phyloP scores from a whole-genome alignment of 2,329 filamentous ascomycete genomes.

The Orbilia quercus region DNA sequence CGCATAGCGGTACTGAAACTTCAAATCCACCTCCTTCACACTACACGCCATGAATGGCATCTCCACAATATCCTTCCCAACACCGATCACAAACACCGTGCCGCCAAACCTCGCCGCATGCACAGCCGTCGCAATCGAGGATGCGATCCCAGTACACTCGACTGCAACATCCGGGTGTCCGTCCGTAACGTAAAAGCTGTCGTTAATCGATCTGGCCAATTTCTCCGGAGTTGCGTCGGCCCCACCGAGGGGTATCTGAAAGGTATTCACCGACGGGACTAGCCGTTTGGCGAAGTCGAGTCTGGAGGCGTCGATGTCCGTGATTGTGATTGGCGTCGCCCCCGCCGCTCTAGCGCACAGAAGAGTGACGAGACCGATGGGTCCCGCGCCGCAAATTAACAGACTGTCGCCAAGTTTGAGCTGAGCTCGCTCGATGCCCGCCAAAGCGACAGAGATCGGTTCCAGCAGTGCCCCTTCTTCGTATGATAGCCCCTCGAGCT shows the following conservation, averaged over 20 bases:
- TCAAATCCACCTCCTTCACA: conserved; percentile 90
- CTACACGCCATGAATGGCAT: conserved; percentile 95
- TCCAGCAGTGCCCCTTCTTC: conserved; percentile 92
- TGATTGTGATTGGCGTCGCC: conserved; percentile 89
- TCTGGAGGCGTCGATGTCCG: conserved; percentile 89
- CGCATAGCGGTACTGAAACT: conserved; percentile 84
- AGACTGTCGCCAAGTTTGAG: conserved; percentile 86
- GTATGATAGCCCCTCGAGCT: conserved; percentile 86
- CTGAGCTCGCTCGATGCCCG: conserved; percentile 84
- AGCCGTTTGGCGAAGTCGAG: conserved; percentile 86
- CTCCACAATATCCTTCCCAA: conserved; percentile 93
- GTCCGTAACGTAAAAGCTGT: conserved; percentile 72
- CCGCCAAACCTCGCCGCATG: conserved; percentile 94
- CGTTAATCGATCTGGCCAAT: conserved; percentile 74
- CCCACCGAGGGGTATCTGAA: conserved; percentile 75
- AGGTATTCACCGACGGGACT: conserved; percentile 80
- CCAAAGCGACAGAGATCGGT: conserved; percentile 87
- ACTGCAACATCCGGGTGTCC: conserved; percentile 83
- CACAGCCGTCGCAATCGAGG: conserved; percentile 84
- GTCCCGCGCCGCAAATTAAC: conserved; percentile 89
- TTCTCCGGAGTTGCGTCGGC: conserved; percentile 71
- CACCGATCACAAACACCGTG: conserved; percentile 95
- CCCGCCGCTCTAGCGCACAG: conserved; percentile 87
- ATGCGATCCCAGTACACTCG: conserved; percentile 96
- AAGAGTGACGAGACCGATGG: conserved; percentile 89